A percentile compares a stretch with the other conserved stretches of the same genome.
phyloP scores from a whole-genome alignment of 306 rosid species.

The Inga laurina region DNA sequence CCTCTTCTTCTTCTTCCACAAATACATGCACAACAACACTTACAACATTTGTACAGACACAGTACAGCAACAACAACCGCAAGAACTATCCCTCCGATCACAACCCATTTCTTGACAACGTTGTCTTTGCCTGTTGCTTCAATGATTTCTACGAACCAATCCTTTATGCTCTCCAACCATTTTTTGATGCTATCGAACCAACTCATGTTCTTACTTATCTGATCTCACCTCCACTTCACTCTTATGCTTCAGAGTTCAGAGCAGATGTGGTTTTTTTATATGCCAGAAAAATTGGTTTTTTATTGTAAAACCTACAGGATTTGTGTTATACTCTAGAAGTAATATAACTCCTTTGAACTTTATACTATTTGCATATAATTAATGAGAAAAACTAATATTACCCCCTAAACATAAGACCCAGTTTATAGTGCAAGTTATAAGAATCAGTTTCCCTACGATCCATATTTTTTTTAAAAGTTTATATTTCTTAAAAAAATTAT shows the following conservation, averaged over 20 bases:
- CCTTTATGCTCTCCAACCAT: not conserved
- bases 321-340: too few relatives aligned
- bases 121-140: not conserved
- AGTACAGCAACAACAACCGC: not conserved
- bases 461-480: too few relatives aligned
- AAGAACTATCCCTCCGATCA: not conserved
- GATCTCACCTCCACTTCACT: not conserved
- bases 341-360: too few relatives aligned
- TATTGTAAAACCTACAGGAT: too few relatives aligned
- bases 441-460: too few relatives aligned
- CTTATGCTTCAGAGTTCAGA: not conserved
- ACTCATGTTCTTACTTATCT: not conserved
- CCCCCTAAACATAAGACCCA: too few relatives aligned
- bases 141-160: not conserved
- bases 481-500: too few relatives aligned
- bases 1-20: not conserved
- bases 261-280: not conserved
- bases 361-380: too few relatives aligned
- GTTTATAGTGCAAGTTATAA: too few relatives aligned
- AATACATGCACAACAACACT: not conserved
- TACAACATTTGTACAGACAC: not conserved
- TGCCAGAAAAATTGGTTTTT: too few relatives aligned
- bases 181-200: not conserved
- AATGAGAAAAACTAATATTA: too few relatives aligned
- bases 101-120: not conserved